Base-by-base conservation (phyloP, 2,329 filamentous ascomycete species). In the Phaeosphaeria sp. region DNA sequence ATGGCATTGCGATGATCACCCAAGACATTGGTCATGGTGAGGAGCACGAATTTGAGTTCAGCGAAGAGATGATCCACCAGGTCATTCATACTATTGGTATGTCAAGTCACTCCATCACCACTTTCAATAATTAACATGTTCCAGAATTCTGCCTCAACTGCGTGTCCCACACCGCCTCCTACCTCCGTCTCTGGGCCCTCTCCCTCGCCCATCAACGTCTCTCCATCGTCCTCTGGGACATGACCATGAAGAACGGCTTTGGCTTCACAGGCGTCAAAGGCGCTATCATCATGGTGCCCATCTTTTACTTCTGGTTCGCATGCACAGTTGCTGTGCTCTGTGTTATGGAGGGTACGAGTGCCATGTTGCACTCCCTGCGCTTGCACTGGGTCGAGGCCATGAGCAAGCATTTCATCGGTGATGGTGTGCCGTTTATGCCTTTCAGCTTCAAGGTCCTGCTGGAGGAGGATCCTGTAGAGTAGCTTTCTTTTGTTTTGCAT, bases 171-270 rank as follows among this genome's bases (percentile, higher is more conserved):
- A 99, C 96, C 4, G 95, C 95, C 4, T 99, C 95, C 1, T 99
- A 99, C 80, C 90, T 99, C 48, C 95, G 95, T 83, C 91, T 99
- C 45, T 99, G 95, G 95, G 95, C 95, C 30, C 80, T 99, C 69
- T 99, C 95, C 1, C 89, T 99, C 59, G 95, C 95, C 30, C 95
- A 99, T 83, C 95, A 99, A 78, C 95, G 98, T 85, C 89, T 99
- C 59, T 97, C 92, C 49, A 90, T 93, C 64, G 95, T 99, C 63
- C 86, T 99, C 48, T 99, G 95, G 95, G 86, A 86, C 71, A 99
- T 99, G 95, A 99, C 95, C 1, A 84, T 99, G 50, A 90, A 85
- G 27, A 89, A 88, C 51, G 90, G 91, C 3, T 90, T 99, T 57
- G 80, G 80, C 22, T 86, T 84, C 67, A 83, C 82, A 1, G 91